Evolutionary conservation across 2,329 filamentous ascomycete genomes (phyloP), one percentile per base, ranked within the genome.

Genomic region (Alternaria ethzedia): DNA sequence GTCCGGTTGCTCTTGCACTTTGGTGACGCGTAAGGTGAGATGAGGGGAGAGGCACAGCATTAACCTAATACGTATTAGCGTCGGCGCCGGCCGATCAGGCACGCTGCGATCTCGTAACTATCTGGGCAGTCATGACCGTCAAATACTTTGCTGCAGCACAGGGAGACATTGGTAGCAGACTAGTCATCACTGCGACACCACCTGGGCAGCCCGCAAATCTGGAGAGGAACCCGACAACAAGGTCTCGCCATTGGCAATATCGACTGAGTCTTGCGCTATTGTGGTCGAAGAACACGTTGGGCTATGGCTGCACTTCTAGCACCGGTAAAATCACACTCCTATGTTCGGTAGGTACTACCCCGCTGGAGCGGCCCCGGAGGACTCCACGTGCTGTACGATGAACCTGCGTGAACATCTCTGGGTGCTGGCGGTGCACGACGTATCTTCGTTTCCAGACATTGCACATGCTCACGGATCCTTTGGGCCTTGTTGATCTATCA

Each of bases 311-410:
- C 17, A 54, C 23, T 60, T 60, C 45, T 60, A 61, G 44, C 58
- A 61, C 58, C 58, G 58, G 58, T 50, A 61, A 26, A 61, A 13
- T 56, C 57, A 5, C 3, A 17, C 12, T 43, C 21, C 21, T 23
- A 51, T 49, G 15, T 44, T 61, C 32, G 58, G 52, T 57, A 15
- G n/a, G 13, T 43, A 56, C 41, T 61, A 61, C 58, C 58, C 58
- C 58, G 58, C 58, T 45, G 30, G 8, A 26, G 23, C 36, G 49
- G 17, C 44, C 52, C 58, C 58, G 51, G 52, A 36, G 15, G 25
- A 43, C 28, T 47, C 23, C 44, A 49, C 44, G 15, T 8, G 36
- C n/a, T 30, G 21, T 45, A 28, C n/a, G 43, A 60, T 15, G 47
- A 51, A 28, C 26, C 11, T 15, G 17, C n/a, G n/a, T n/a, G n/a